Evolutionary conservation across 306 rosid genomes (phyloP).

Genomic region (Arachis hypogaea): DNA sequence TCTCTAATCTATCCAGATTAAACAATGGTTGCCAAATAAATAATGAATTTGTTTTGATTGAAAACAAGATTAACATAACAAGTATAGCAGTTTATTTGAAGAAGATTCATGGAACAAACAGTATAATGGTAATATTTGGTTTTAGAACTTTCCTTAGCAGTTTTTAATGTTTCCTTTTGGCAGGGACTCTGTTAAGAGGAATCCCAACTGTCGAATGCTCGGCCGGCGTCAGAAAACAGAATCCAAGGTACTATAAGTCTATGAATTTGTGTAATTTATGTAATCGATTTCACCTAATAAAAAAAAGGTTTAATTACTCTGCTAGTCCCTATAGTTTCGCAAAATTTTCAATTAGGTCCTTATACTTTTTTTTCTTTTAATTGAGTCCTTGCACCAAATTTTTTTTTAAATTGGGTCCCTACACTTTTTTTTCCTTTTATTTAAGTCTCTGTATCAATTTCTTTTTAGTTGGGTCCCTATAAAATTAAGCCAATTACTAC

Average conservation of each 20-base stretch:
- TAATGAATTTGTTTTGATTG: not conserved
- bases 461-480: too few relatives aligned
- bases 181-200: conserved; percentile 78
- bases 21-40: not conserved
- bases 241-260: conserved; percentile 52
- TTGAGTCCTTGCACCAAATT: too few relatives aligned
- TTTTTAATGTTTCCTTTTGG: conserved; percentile 38
- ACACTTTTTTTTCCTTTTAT: too few relatives aligned
- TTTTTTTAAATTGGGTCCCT: too few relatives aligned
- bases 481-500: too few relatives aligned
- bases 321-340: too few relatives aligned
- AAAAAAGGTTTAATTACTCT: too few relatives aligned
- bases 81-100: not conserved
- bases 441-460: too few relatives aligned
- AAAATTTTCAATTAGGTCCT: too few relatives aligned
- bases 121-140: not conserved
- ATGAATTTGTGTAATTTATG: not conserved
- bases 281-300: too few relatives aligned
- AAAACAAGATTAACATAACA: not conserved
- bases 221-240: conserved; percentile 71
- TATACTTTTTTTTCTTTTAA: too few relatives aligned
- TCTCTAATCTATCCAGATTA: not conserved
- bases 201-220: conserved; percentile 66
- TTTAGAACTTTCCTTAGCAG: conserved; percentile 27
- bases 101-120: not conserved